Conservation (phyloP, 148 eudicot genomes). For the Rheum nobile region DNA sequence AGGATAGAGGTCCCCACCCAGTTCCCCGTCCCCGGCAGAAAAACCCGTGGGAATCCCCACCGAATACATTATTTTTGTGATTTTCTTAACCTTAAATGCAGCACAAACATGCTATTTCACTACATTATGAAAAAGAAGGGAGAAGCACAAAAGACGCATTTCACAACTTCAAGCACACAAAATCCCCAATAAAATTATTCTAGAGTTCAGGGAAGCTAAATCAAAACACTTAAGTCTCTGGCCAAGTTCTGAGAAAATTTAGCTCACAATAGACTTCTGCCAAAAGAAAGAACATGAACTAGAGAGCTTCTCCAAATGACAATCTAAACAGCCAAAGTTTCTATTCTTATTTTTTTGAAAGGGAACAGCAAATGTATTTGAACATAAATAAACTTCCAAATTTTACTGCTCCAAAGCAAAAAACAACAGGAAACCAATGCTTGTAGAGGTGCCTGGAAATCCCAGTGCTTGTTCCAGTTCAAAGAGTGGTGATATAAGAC, state of each 20-base stretch:
- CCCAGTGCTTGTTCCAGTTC: neutral
- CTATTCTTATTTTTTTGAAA: neutral
- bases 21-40: no score
- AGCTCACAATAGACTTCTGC: neutral
- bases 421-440: slow-evolving; percentile 3
- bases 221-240: neutral
- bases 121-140: no score
- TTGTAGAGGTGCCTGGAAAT: neutral
- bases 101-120: no score
- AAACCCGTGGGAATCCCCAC: no score
- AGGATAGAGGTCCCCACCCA: no score
- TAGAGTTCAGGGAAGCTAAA: no score
- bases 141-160: no score
- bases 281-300: no score
- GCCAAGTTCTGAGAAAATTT: neutral
- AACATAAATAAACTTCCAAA: neutral
- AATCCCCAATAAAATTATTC: no score
- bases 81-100: no score
- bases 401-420: neutral
- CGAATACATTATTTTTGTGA: no score
- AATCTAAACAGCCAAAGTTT: neutral
- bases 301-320: neutral
- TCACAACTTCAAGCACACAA: no score
- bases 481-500: neutral
- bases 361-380: neutral